Evolutionary conservation across 2,329 filamentous ascomycete species (phyloP), one percentile per base, ranked within the genome.

Genomic region (Trichoderma aggressivum): DNA sequence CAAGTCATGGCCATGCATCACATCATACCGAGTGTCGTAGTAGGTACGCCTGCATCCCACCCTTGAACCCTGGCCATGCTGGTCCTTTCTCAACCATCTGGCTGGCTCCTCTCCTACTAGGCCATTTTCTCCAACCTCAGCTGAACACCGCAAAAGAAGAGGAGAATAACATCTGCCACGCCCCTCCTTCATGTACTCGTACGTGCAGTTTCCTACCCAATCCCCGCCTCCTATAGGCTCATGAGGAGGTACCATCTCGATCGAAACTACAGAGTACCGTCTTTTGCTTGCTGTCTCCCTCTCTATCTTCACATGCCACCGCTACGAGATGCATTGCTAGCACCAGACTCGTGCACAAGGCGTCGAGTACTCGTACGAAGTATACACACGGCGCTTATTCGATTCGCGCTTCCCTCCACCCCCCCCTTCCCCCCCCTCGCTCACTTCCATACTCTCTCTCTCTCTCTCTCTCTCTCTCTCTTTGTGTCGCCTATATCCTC

Each of bases 71-170:
- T 43, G 63, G 26, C 34, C 34, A 24, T 36, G 39, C 47, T 56
- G n/a, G 28, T 34, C 56, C 18, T 14, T 56, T 56, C 5, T 18
- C 39, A 12, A 16, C 32, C 58, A 39, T 16, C 34, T 64, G 32
- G 21, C 21, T 36, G 10, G 24, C 4, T 55, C 10, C 5, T 28
- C 32, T n/a, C 7, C 24, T 47, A 21, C 61, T 67, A 58, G 32
- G 5, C 64, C 64, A 58, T 47, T 67, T 67, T 43, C 34, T 18
- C 26, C 64, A 43, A 21, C 24, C n/a, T 67, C 64, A 67, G 64
- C 64, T 67, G 53, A 34, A 43, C 30, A 36, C 6, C n/a, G 10
- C 24, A 7, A 58, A 28, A 28, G 28, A n/a, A 2, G 55, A 58
- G 8, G 10, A 28, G 7, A 14, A 50, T 3, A 10, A 5, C 11